Conservation (phyloP, 208 protist genomes). For the Crithidia fasciculata region DNA sequence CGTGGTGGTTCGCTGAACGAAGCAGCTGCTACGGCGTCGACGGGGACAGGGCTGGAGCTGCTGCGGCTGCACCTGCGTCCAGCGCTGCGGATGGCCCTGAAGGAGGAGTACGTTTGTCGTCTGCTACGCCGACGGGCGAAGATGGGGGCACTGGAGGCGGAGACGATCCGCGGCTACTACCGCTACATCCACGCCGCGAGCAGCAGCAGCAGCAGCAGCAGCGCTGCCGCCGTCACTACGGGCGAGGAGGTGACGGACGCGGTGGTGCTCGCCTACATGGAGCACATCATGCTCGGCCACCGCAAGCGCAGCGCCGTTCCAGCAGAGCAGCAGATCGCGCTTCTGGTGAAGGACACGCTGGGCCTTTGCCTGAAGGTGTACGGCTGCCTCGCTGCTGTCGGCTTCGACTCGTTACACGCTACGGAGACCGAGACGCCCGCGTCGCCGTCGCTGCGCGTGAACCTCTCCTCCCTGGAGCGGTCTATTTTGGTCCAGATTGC, state of each 20-base stretch:
- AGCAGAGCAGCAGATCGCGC: slow-evolving; percentile 30
- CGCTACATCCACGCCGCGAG: slow-evolving; percentile 27
- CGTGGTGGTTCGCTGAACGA: not conserved
- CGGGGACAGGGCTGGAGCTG: slow-evolving; percentile 30
- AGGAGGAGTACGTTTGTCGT: slow-evolving; percentile 42
- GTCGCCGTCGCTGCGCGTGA: slow-evolving; percentile 24
- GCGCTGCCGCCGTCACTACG: not conserved
- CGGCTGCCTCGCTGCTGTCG: slow-evolving; percentile 60
- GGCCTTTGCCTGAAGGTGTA: slow-evolving; percentile 70
- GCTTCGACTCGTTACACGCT: slow-evolving; percentile 43
- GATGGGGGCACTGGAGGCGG: slow-evolving; percentile 23
- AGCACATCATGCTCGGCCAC: slow-evolving; percentile 15
- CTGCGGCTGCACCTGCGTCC: slow-evolving; percentile 37
- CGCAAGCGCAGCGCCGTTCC: slow-evolving; percentile 5
- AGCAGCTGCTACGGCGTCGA: not conserved
- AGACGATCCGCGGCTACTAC: slow-evolving; percentile 40
- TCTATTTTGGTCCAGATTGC: slow-evolving; percentile 64
- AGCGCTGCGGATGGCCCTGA: slow-evolving; percentile 27
- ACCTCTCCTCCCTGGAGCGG: slow-evolving; percentile 62
- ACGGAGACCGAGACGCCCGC: slow-evolving; percentile 12
- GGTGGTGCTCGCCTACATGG: slow-evolving; percentile 29
- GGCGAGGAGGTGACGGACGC: slow-evolving; percentile 11
- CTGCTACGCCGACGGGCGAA: slow-evolving; percentile 34
- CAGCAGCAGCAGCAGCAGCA: not conserved
- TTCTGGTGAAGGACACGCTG: slow-evolving; percentile 40